phyloP scores from a whole-genome alignment of 202 grass and related monocot species.

The Elaeis oleifera region DNA sequence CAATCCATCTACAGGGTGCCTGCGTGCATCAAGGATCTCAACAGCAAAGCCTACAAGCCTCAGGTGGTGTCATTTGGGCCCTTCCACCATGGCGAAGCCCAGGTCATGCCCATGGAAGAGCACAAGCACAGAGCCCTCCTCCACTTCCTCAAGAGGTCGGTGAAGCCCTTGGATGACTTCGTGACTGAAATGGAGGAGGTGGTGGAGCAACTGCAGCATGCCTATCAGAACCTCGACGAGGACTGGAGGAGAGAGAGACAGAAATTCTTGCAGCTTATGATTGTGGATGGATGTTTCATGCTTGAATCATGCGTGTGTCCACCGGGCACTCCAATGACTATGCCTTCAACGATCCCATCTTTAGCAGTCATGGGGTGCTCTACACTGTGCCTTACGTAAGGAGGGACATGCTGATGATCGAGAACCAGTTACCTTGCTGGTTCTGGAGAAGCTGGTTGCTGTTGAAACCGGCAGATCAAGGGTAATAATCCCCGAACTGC shows the following conservation, averaged over 20 bases:
- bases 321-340: too few relatives aligned
- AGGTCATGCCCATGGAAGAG: conserved; percentile 58
- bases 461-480: too few relatives aligned
- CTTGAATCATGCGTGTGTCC: neutral
- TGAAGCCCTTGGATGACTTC: conserved; percentile 30
- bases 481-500: too few relatives aligned
- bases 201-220: conserved; percentile 28
- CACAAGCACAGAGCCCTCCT: conserved; percentile 60
- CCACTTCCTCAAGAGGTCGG: conserved; percentile 56
- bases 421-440: conserved; percentile 83
- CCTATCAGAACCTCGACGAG: conserved; percentile 51
- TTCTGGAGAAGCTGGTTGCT: too few relatives aligned
- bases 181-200: conserved; percentile 35
- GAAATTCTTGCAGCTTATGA: conserved; percentile 65
- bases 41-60: conserved; percentile 53
- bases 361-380: conserved; percentile 68
- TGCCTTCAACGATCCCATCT: conserved; percentile 28
- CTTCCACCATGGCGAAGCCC: conserved; percentile 48
- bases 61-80: conserved; percentile 76
- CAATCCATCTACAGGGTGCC: conserved; percentile 64
- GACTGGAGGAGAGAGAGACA: conserved; percentile 30
- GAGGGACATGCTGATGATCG: conserved; percentile 83
- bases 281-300: conserved; percentile 80
- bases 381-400: conserved; percentile 72
- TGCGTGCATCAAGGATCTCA: conserved; percentile 56